These are phyloP conservation scores for Hemileccinum rubropunctum DNA, from an alignment of 768 basidiomycete species.

Conservation along the genomic window DNA sequence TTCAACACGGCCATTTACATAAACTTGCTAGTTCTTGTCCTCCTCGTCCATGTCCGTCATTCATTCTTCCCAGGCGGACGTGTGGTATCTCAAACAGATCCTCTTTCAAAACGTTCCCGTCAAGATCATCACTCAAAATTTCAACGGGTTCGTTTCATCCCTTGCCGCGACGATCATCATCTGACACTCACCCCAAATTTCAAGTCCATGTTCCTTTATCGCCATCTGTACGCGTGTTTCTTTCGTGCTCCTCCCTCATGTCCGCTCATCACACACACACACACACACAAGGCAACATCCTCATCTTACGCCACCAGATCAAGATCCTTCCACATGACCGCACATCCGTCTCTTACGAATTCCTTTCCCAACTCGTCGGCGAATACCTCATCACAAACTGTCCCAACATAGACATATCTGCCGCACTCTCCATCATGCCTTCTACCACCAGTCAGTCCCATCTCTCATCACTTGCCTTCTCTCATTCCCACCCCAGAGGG, in stretches of 20 bases:
- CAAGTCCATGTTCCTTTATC: slow-evolving; percentile 86
- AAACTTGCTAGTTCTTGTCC: slow-evolving; percentile 11
- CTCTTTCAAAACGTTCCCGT: slow-evolving; percentile 43
- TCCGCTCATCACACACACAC: neutral
- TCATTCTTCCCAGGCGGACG: slow-evolving; percentile 41
- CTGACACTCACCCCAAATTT: neutral
- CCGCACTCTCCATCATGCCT: slow-evolving; percentile 41
- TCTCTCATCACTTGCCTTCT: neutral
- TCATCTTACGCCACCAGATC: slow-evolving; percentile 83
- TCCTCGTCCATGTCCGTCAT: slow-evolving; percentile 14
- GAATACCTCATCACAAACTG: slow-evolving; percentile 70
- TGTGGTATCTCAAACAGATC: slow-evolving; percentile 78
- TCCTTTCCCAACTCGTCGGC: slow-evolving; percentile 78
- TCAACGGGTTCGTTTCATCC: slow-evolving; percentile 53
- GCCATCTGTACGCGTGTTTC: slow-evolving; percentile 64
- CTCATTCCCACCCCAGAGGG: slow-evolving; percentile 50
- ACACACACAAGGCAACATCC: slow-evolving; percentile 73
- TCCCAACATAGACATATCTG: slow-evolving; percentile 36
- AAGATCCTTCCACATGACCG: slow-evolving; percentile 65
- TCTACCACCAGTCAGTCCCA: slow-evolving; percentile 63
- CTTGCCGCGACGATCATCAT: no score
- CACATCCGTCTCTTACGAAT: slow-evolving; percentile 76
- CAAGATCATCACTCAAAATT: slow-evolving; percentile 80
- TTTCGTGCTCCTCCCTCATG: neutral
- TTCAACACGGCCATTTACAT: neutral